Evolutionary conservation across 2,329 filamentous ascomycete genomes (phyloP).

Genomic region (Cyanodermella asteris): DNA sequence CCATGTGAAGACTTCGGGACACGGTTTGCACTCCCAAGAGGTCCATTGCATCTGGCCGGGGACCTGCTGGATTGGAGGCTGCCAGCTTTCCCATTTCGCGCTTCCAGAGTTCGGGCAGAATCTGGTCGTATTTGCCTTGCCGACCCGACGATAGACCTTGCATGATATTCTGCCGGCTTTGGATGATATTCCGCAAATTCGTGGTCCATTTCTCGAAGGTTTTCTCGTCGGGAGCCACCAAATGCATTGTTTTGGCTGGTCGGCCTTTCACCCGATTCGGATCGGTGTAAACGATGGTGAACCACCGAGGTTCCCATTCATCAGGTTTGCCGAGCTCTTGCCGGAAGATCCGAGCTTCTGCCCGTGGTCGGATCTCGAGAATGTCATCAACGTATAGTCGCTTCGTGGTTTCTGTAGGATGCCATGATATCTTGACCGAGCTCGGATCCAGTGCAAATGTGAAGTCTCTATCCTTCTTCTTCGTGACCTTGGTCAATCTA

Average conservation of each 20-base stretch:
- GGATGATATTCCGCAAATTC: constrained; percentile 64
- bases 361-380: constrained; percentile 64
- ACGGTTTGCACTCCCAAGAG: constrained; percentile 59
- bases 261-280: constrained; percentile 54
- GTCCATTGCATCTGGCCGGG: constrained; percentile 49
- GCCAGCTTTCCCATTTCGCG: constrained; percentile 56
- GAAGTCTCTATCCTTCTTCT: constrained; percentile 54
- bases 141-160: constrained; percentile 57
- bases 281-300: constrained; percentile 72
- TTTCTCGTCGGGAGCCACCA: constrained; percentile 55
- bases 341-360: constrained; percentile 71
- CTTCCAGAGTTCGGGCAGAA: constrained; percentile 67
- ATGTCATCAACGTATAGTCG: constrained; percentile 90
- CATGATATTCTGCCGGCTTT: constrained; percentile 76
- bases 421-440: constrained; percentile 74
- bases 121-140: constrained; percentile 58
- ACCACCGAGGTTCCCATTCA: constrained; percentile 50
- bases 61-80: constrained; percentile 26
- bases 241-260: constrained; percentile 57
- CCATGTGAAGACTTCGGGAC: constrained; percentile 79
- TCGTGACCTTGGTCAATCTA: constrained; percentile 60
- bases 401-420: constrained; percentile 55
- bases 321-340: constrained; percentile 56
- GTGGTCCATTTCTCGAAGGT: constrained; percentile 61
- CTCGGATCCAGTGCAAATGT: constrained; percentile 61